These are phyloP conservation scores for Metarhizium album DNA, from an alignment of 2,329 filamentous ascomycete genomes.

Conservation along the genomic window DNA sequence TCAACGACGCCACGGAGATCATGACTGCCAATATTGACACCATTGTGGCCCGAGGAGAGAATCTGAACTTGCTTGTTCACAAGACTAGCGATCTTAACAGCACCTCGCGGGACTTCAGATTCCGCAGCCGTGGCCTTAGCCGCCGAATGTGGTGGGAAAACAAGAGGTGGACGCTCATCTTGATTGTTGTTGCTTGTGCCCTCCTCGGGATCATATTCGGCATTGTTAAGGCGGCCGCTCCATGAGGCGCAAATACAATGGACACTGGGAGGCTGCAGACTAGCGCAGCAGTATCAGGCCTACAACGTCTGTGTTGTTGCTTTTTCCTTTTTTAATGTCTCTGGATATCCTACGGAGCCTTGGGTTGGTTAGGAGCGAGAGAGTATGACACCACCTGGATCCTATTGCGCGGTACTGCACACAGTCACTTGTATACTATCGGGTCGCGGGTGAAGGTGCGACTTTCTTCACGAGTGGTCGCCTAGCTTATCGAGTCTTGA, in stretches of 20 bases:
- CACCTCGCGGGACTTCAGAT: constrained; percentile 79
- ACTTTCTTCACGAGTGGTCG: not conserved
- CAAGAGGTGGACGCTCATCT: constrained; percentile 78
- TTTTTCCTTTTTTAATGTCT: not conserved
- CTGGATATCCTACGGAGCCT: not conserved
- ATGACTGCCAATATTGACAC: constrained; percentile 95
- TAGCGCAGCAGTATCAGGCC: not conserved
- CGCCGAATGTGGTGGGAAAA: constrained; percentile 99
- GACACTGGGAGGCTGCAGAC: not conserved
- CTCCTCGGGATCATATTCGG: too few species aligned
- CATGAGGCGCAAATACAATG: too few species aligned
- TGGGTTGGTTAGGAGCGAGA: not conserved
- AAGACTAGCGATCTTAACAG: constrained; percentile 91
- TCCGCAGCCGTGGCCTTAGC: constrained; percentile 76
- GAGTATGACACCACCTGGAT: not conserved
- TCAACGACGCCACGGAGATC: constrained; percentile 83
- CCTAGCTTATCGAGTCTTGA: not conserved
- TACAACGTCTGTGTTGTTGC: not conserved
- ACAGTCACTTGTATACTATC: not conserved
- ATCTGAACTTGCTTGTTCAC: constrained; percentile 87
- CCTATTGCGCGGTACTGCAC: not conserved
- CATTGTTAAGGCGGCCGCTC: too few species aligned
- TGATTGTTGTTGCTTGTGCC: constrained; percentile 34
- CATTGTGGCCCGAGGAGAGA: constrained; percentile 78
- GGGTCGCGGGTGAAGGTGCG: not conserved